A percentile compares a stretch with the other conserved stretches of the same genome.
phyloP scores from a whole-genome alignment of 768 basidiomycete species.

The Boletales sp. region DNA sequence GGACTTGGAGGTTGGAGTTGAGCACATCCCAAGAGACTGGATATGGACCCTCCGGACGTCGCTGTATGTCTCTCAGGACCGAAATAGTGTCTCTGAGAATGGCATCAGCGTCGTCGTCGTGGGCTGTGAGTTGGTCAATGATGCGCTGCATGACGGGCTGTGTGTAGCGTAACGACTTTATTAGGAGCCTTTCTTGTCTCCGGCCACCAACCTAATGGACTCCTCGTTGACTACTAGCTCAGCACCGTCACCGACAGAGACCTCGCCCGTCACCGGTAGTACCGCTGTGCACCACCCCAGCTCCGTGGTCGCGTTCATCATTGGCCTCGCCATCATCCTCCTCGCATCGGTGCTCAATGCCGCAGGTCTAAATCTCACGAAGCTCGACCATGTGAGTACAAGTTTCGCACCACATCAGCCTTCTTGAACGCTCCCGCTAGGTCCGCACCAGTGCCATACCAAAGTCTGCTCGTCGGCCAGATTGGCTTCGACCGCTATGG shows the following conservation, averaged over 20 bases:
- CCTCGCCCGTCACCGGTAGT: conserved; percentile 15
- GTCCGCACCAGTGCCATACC: conserved; percentile 74
- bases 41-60: conserved; percentile 14
- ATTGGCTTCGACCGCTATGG: conserved; percentile 87
- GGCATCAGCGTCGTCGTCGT: conserved; percentile 4
- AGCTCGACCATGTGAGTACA: conserved; percentile 78
- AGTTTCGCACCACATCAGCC: not conserved
- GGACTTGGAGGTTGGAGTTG: conserved; percentile 15
- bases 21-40: conserved; percentile 24
- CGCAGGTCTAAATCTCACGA: conserved; percentile 91
- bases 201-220: conserved; percentile 17
- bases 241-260: conserved; percentile 10
- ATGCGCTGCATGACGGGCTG: conserved; percentile 23
- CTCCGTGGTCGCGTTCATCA: conserved; percentile 71
- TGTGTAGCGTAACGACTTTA: conserved; percentile 4
- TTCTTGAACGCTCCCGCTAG: conserved; percentile 31
- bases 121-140: conserved; percentile 21
- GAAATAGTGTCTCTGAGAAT: conserved; percentile 22
- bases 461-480: conserved; percentile 65
- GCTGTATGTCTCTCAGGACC: conserved; percentile 19
- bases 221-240: conserved; percentile 16
- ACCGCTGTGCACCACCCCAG: conserved; percentile 40
- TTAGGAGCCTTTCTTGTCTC: conserved; percentile 15
- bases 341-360: conserved; percentile 85
- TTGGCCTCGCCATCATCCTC: conserved; percentile 81